Percentiles rank a stretch among this genome's conserved stretches.
Evolutionary conservation across 1,139 yeast species (phyloP).

Genomic region (Debaryomycetaceae sp.): DNA sequence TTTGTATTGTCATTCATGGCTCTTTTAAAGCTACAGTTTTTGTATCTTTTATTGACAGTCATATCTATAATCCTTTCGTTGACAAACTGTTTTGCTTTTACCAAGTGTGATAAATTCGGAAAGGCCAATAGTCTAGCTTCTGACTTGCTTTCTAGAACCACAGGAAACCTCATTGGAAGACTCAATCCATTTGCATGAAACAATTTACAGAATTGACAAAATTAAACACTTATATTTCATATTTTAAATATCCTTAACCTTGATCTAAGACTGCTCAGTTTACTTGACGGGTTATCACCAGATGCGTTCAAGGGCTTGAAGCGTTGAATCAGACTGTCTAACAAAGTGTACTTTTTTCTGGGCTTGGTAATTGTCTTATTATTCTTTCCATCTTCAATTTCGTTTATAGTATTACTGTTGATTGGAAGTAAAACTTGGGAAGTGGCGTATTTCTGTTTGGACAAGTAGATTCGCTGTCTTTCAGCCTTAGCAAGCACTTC

Average conservation of each 20-base stretch:
- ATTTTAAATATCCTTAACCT: background rate
- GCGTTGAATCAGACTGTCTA: background rate
- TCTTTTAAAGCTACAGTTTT: constrained; percentile 68
- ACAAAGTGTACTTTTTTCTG: constrained; percentile 2
- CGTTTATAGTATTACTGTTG: background rate
- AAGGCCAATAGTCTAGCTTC: constrained; percentile 65
- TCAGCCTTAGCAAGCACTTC: background rate
- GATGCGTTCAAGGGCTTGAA: background rate
- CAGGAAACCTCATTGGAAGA: constrained; percentile 46
- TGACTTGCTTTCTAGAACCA: constrained; percentile 48
- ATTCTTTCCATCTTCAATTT: background rate
- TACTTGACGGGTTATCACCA: background rate
- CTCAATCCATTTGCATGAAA: constrained; percentile 42
- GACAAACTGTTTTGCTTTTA: constrained; percentile 85
- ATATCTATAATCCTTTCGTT: constrained; percentile 70
- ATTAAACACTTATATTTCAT: background rate
- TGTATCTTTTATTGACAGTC: constrained; percentile 63
- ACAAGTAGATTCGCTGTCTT: background rate
- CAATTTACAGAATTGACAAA: background rate
- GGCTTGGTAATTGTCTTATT: constrained; percentile 3
- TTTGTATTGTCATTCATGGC: constrained; percentile 69
- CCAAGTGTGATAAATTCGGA: constrained; percentile 86
- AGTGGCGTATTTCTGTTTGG: background rate
- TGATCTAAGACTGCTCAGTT: background rate
- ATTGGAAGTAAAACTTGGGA: background rate